Evolutionary conservation across 768 basidiomycete genomes (phyloP).

Genomic region (Baorangia bicolor): DNA sequence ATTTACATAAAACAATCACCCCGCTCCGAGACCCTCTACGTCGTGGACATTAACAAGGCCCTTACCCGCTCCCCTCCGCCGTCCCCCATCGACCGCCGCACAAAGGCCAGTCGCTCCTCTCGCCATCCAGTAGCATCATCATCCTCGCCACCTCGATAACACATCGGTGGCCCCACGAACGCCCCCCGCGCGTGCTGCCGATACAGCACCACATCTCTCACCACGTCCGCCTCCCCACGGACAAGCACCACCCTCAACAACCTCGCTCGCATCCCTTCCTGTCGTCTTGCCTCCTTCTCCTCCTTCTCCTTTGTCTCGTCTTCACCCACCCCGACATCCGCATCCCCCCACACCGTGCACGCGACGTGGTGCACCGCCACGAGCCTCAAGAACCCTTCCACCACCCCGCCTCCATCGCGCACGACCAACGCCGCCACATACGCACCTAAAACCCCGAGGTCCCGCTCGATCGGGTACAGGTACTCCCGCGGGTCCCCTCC

Average conservation of each 20-base stretch:
- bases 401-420: slow-evolving; percentile 34
- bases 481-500: slow-evolving; percentile 51
- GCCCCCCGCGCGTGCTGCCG: slow-evolving; percentile 41
- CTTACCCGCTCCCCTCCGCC: slow-evolving; percentile 12
- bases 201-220: slow-evolving; percentile 59
- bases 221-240: slow-evolving; percentile 46
- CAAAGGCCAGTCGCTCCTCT: slow-evolving; percentile 15
- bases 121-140: slow-evolving; percentile 5
- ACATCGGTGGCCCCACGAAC: slow-evolving; percentile 47
- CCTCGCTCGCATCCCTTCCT: slow-evolving; percentile 32
- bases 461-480: slow-evolving; percentile 68
- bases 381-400: slow-evolving; percentile 59
- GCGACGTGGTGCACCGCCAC: slow-evolving; percentile 82
- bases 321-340: slow-evolving; percentile 29
- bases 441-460: slow-evolving; percentile 57
- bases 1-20: not conserved
- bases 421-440: slow-evolving; percentile 52
- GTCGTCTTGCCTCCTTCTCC: slow-evolving; percentile 32
- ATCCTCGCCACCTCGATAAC: slow-evolving; percentile 40
- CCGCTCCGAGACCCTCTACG: not conserved
- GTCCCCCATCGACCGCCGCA: slow-evolving; percentile 10
- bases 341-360: slow-evolving; percentile 69
- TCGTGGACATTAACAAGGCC: slow-evolving; percentile 5
- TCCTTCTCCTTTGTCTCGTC: slow-evolving; percentile 17
- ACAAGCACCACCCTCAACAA: slow-evolving; percentile 51